Base-by-base conservation (phyloP, 768 basidiomycete genomes). In the Amyloporia xantha region DNA sequence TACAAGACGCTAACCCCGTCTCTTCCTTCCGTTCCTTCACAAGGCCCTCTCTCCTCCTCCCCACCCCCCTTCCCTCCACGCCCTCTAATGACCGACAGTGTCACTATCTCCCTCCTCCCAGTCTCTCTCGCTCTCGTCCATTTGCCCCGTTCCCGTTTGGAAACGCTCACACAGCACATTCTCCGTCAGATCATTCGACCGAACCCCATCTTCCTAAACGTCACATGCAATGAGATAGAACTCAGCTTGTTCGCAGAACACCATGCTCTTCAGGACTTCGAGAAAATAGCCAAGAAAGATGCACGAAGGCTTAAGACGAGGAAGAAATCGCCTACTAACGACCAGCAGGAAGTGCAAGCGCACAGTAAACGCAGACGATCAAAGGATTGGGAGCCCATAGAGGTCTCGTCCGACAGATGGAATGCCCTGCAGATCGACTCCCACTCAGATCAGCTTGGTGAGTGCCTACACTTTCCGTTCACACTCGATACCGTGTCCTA, bases 351-450 rank as follows among this genome's bases (percentile, higher is more conserved):
- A 11, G 2, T 10, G 33, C 62, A 47, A 56, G 57, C 54, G 24
- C 54, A 59, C 20, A 54, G 58, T 27, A 56, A 28, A 3, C 12
- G 39, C 11, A 61, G 49, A 40, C 56, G 37, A 2, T 13, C 36
- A 17, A 50, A 44, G 42, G 47, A 53, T 40, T 66, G 71, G 28
- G 76, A 81, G 39, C 73, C 76, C 20, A 73, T 88, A 41, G 82
- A 87, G 56, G 76, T 86, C 40, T 85, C 84, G 1, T 78, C 75
- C 52, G 85, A 88, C 51, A 74, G 73, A 51, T 91, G 87, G 87
- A 80, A 75, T 55, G 87, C 87, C 19, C 72, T 91, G 25, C 86
- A 90, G 65, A 82, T 91, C 47, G 86, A 89, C 63, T 84, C 84
- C 0, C 86, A 88, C 63, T 83, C 77, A 23, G 80, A 87, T 61